A percentile compares a stretch with the other conserved stretches of the same genome.
Evolutionary conservation across 176 grass and related monocot species (phyloP).

Genomic region (Thalia dealbata): DNA sequence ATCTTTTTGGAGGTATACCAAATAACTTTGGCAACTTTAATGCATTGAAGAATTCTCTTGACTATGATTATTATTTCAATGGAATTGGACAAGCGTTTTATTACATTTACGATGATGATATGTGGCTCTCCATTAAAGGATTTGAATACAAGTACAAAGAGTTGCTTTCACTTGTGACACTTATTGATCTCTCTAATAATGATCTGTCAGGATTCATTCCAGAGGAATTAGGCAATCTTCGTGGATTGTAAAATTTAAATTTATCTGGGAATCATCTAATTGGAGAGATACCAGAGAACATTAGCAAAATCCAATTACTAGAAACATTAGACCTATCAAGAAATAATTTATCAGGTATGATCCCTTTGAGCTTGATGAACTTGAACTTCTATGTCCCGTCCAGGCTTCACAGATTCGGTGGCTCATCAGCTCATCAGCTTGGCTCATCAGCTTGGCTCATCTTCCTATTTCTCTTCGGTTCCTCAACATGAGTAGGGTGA

Average conservation of each 20-base stretch:
- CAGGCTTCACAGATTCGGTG: too few species aligned
- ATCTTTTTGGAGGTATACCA: neutral
- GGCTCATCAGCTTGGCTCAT: too few species aligned
- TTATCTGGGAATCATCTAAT: neutral
- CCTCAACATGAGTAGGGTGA: too few species aligned
- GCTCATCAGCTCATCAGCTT: too few species aligned
- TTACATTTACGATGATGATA: too few species aligned
- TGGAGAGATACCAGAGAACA: neutral
- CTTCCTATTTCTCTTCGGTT: too few species aligned
- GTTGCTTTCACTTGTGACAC: neutral
- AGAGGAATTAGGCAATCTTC: neutral
- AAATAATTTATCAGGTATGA: neutral
- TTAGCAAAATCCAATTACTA: neutral
- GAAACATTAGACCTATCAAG: neutral
- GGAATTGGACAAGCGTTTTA: too few species aligned
- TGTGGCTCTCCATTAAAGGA: neutral
- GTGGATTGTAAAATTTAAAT: neutral
- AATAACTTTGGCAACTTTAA: neutral
- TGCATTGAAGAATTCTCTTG: neutral
- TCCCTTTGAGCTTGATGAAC: neutral
- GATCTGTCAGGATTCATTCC: neutral
- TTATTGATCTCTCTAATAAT: neutral
- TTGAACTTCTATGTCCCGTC: too few species aligned
- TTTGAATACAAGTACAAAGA: too few species aligned
- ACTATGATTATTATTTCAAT: too few species aligned